Evolutionary conservation across 2,329 filamentous ascomycete species (phyloP), one percentile per base, ranked within the genome.

Genomic region (Pseudonectria buxi): DNA sequence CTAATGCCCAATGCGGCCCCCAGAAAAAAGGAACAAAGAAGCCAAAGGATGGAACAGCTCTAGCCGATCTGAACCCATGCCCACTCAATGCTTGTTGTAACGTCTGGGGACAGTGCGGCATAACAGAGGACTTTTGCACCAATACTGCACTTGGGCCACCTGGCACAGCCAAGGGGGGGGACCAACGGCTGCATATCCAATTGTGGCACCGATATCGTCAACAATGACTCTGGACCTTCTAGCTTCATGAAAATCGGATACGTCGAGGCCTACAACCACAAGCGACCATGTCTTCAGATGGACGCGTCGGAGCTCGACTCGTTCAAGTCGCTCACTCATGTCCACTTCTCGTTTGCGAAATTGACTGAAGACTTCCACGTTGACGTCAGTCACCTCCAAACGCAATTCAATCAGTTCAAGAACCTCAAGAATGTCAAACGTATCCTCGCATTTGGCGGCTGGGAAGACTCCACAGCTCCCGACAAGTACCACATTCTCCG

Each of bases 101-200:
- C n/a, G n/a, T n/a, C n/a, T n/a, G n/a, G n/a, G n/a, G n/a, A n/a
- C n/a, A n/a, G n/a, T n/a, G n/a, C n/a, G n/a, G n/a, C n/a, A n/a
- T n/a, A n/a, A n/a, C n/a, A n/a, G n/a, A n/a, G n/a, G n/a, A n/a
- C n/a, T n/a, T n/a, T n/a, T n/a, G n/a, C n/a, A n/a, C n/a, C n/a
- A n/a, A n/a, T n/a, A n/a, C n/a, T n/a, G n/a, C n/a, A n/a, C n/a
- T n/a, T n/a, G n/a, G n/a, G n/a, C n/a, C n/a, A n/a, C n/a, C n/a
- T n/a, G n/a, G n/a, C n/a, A n/a, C n/a, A n/a, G n/a, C n/a, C n/a
- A n/a, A n/a, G n/a, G n/a, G n/a, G n/a, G n/a, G n/a, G n/a, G n/a
- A n/a, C n/a, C n/a, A n/a, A n/a, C n/a, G n/a, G n/a, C n/a, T n/a
- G 64, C 39, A 60, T 67, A 14, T 60, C 54, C 14, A 65, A 66